These are phyloP conservation scores for Candida morakotiae DNA, from an alignment of 805 yeast genomes.

Conservation along the genomic window DNA sequence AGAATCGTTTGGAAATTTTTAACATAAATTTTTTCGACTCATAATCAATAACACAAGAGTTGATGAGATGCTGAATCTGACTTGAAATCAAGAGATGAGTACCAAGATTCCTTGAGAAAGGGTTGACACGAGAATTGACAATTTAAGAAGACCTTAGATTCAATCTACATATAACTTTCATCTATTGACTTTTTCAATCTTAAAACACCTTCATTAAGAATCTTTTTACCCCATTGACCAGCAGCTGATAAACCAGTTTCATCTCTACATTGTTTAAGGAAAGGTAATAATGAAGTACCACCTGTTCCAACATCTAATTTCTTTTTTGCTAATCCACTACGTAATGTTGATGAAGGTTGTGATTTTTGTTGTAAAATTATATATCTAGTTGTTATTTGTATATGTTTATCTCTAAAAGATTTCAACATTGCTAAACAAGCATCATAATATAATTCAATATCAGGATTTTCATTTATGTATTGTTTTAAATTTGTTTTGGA, in stretches of 20 bases:
- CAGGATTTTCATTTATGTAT: constrained; percentile 46
- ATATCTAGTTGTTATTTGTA: constrained; percentile 87
- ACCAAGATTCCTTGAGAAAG: no score
- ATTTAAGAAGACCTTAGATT: no score
- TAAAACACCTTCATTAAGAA: constrained; percentile 54
- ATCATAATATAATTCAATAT: constrained; percentile 72
- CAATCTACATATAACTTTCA: no score
- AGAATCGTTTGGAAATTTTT: neutral
- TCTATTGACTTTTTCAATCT: constrained; percentile 33
- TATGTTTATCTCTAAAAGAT: constrained; percentile 86
- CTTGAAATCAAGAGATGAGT: no score
- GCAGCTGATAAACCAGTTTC: constrained; percentile 95
- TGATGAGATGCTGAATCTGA: no score
- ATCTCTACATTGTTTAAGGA: constrained; percentile 91
- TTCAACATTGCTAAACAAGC: constrained; percentile 87
- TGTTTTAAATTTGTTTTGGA: constrained; percentile 58
- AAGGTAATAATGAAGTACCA: constrained; percentile 87
- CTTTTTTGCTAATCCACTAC: constrained; percentile 63
- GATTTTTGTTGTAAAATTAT: constrained; percentile 74
- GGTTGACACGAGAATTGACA: no score
- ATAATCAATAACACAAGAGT: no score
- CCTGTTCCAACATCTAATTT: constrained; percentile 77
- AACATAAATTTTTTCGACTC: neutral
- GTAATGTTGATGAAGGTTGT: constrained; percentile 57
- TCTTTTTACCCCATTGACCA: constrained; percentile 83